Conservation (phyloP, 202 grass and related monocot species). For the Carex sylvatica region DNA sequence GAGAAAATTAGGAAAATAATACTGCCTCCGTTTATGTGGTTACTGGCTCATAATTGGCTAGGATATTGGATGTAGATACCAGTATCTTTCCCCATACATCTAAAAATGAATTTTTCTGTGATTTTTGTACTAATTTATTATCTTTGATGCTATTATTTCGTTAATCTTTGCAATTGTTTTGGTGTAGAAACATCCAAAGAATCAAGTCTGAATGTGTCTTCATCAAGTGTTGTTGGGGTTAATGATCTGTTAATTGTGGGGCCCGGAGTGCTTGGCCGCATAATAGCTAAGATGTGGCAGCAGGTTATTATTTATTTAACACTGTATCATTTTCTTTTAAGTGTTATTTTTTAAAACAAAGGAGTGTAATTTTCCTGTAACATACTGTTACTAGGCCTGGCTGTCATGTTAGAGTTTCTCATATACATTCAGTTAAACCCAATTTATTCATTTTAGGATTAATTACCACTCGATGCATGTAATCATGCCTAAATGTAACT, state of each 20-base stretch:
- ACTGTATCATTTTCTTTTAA: not conserved
- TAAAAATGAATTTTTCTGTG: not conserved
- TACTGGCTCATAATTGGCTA: too few species aligned
- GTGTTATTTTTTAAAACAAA: not conserved
- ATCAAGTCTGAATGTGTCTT: constrained; percentile 24
- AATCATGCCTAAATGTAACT: not conserved
- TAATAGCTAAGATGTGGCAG: constrained; percentile 77
- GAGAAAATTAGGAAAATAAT: not conserved
- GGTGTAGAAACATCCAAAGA: constrained; percentile 42
- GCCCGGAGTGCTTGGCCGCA: constrained; percentile 77
- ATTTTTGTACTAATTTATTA: not conserved
- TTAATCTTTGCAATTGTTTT: not conserved
- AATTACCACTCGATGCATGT: not conserved
- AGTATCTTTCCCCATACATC: not conserved
- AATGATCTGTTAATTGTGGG: constrained; percentile 84
- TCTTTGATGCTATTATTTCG: not conserved
- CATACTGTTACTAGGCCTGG: not conserved
- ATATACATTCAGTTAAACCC: not conserved
- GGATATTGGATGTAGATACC: too few species aligned
- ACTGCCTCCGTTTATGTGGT: too few species aligned
- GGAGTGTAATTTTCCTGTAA: not conserved
- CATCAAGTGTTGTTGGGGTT: constrained; percentile 34
- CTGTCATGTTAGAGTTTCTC: not conserved
- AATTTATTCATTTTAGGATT: not conserved
- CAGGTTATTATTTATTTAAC: constrained; percentile 41